Percentiles rank a stretch among this genome's conserved stretches.
phyloP scores from a whole-genome alignment of 768 basidiomycete genomes.

The Pleurotus tuoliensis region DNA sequence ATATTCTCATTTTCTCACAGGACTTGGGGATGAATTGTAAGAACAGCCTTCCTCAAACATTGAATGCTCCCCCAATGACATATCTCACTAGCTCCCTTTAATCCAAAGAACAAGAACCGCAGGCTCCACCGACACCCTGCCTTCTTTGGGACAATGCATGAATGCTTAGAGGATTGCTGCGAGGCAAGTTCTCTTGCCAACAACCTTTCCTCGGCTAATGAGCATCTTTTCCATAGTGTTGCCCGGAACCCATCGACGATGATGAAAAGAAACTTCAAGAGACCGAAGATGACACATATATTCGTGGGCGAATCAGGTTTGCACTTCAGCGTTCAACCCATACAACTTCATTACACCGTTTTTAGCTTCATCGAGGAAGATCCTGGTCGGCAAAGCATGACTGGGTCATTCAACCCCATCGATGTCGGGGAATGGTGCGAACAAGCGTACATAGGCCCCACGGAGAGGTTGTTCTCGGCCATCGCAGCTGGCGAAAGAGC shows the following conservation, averaged over 20 bases:
- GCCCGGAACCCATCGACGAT: conserved; percentile 50
- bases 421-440: conserved; percentile 65
- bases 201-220: background rate
- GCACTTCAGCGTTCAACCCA: conserved; percentile 13
- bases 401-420: conserved; percentile 64
- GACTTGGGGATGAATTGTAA: conserved; percentile 59
- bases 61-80: background rate
- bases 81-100: conserved; percentile 44
- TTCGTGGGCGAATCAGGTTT: conserved; percentile 50
- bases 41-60: conserved; percentile 6
- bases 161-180: conserved; percentile 60
- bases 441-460: conserved; percentile 54
- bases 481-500: conserved; percentile 43
- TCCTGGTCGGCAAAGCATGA: conserved; percentile 57
- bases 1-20: conserved; percentile 20
- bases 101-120: conserved; percentile 58
- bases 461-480: conserved; percentile 53
- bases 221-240: conserved; percentile 30
- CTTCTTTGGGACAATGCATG: conserved; percentile 55
- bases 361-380: conserved; percentile 55
- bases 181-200: conserved; percentile 31
- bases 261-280: conserved; percentile 51
- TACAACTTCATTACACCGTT: too few relatives aligned
- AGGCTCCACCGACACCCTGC: conserved; percentile 61
- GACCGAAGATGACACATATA: conserved; percentile 49